A percentile compares a stretch with the other conserved stretches of the same genome.
Evolutionary conservation across 768 basidiomycete genomes (phyloP).

Genomic region (Boletus rubescentipes): DNA sequence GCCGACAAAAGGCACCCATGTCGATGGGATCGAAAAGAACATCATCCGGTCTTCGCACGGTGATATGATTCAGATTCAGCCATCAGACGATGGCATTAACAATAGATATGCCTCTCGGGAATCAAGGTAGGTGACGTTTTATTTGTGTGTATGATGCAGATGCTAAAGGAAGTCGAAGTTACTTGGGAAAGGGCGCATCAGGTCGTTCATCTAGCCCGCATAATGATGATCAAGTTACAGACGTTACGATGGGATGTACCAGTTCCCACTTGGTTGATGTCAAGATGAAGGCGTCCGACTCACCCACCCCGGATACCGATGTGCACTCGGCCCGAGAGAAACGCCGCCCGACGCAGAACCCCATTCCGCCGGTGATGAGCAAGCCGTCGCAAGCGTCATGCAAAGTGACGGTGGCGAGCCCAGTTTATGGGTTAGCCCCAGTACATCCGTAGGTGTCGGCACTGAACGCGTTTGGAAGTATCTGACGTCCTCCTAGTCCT

Average conservation of each 20-base stretch:
- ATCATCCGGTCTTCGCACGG: neutral
- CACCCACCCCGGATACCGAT: neutral
- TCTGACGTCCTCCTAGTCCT: slow-evolving; percentile 8
- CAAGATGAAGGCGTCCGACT: neutral
- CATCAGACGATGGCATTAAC: neutral
- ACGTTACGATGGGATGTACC: neutral
- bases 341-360: neutral
- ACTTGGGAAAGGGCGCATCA: neutral
- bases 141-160: neutral
- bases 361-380: neutral
- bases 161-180: slow-evolving; percentile 4
- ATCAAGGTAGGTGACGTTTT: neutral
- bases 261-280: neutral
- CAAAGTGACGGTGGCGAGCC: neutral
- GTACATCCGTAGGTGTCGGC: slow-evolving; percentile 5
- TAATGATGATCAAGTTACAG: neutral
- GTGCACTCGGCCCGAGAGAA: neutral
- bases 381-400: neutral
- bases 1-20: neutral
- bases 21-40: neutral
- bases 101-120: neutral
- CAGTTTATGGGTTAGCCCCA: neutral
- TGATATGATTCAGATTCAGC: neutral
- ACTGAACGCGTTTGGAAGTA: neutral
- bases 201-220: neutral